Evolutionary conservation across 192 early-diverging fungal genomes (phyloP), one percentile per base, ranked within the genome.

Genomic region (Spizellomyces sp.): DNA sequence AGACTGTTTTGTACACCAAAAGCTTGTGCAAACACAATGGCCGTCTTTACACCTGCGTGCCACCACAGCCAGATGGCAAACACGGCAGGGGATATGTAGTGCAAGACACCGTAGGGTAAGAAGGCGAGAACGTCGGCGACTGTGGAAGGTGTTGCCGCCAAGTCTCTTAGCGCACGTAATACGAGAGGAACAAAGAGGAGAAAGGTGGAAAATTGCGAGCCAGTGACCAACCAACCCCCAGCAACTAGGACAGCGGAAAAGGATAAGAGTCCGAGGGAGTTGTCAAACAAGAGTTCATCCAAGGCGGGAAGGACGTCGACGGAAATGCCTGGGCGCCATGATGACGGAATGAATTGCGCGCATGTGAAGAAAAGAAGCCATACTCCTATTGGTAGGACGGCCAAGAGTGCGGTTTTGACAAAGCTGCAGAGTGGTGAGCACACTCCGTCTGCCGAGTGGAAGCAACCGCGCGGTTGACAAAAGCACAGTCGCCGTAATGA

Each of bases 71-170:
- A 42, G 2, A 80, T 43, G 1, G 79, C 80, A 45, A 89, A 83
- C 43, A 89, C 62, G 48, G 87, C 82, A 9, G 89, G 90, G n/a
- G 88, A 81, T 3, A 85, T 76, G 75, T 86, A 92, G 62, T 92
- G 90, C 14, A 89, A 58, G n/a, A 92, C 77, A n/a, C 90, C 90
- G 67, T 92, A 90, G 8, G 88, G 90, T 42, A 92, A 58, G 83
- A 90, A 92, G 4, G 88, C 86, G 22, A 90, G 66, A 5, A 90
- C 61, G 76, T 92, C 90, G 43, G 83, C 46, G n/a, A 81, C 60
- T 1, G 83, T 80, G 0, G 87, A 82, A 27, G 82, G 75, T 22
- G 71, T 70, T 1, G 85, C 81, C 46, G 88, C 84, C n/a, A 90
- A 71, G 54, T 87, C 84, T 3, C 85, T 83, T 19, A 91, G 77